Base-by-base conservation (phyloP, 345 rosid genomes). In the Erysimum cheiranthoides region DNA sequence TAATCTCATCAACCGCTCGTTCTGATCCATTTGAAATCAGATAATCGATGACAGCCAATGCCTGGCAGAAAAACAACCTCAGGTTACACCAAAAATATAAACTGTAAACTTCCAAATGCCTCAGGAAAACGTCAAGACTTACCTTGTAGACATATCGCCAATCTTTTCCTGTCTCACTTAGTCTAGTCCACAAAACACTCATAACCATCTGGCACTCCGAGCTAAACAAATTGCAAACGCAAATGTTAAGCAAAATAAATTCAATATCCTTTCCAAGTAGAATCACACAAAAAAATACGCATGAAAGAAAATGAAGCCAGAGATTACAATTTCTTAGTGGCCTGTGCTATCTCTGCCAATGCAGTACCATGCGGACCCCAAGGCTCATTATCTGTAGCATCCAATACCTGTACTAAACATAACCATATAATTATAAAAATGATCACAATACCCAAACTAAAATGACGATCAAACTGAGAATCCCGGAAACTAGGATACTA, bases 61-160 rank as follows among this genome's bases (percentile, higher is more conserved):
- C 93, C 99, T 95, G 88, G 61, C 31, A 68, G 36, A 40, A 39
- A 76, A 53, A 62, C 39, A 69, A 60, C 36, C 17, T 10, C 43
- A 2, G 25, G 51, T 49, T 35, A 60, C 34, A 57, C 45, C 52
- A 40, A 45, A 35, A 66, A 14, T 16, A 73, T 57, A 61, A 65
- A 27, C 62, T 49, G 64, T 2, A 12, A 11, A 40, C 51, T 17
- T 63, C 47, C 36, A 46, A 71, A 32, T 31, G 65, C 7, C 11
- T 5, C 38, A 85, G 61, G 64, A 28, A 66, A 52, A 17, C 10
- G 18, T 31, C 63, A 13, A 47, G 70, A 46, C 18, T 46, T 77
- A 95, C 99, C 96, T 96, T 96, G 83, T 96, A 96, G 62, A 89
- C 99, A 80, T 86, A 92, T 50, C 99, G 94, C 99, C 99, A 96